Evolutionary conservation across 2,329 filamentous ascomycete species (phyloP), one percentile per base, ranked within the genome.

Genomic region (Hypocreales sp.): DNA sequence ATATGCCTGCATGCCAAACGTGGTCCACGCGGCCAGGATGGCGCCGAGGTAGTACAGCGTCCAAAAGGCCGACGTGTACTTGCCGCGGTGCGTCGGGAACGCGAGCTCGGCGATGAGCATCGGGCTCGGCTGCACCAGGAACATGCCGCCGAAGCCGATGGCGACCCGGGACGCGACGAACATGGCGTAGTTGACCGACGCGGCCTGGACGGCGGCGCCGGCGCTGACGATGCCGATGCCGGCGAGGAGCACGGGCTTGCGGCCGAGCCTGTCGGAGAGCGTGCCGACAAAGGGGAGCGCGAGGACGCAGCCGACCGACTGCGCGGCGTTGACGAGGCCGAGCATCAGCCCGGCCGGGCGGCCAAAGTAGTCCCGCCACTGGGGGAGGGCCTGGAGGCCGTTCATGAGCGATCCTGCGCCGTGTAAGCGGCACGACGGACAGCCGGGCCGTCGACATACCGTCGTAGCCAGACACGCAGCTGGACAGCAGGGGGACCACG

Each of bases 51-150:
- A 53, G n/a, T 55, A 57, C 4, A 53, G 52, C 4, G 51, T 55
- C 28, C 53, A 53, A 39, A 52, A 55, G 15, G 55, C 53, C 1
- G 53, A 51, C 20, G 42, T 56, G 35, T 40, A 45, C 29, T 39
- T 49, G 23, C 45, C 46, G 31, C 56, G 50, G 42, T 50, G 56
- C 35, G 48, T 58, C 7, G 46, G 55, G 30, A 53, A 51, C 24
- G 38, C 53, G 25, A 60, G 39, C 30, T 60, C 56, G 3, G 56
- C 55, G 16, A 55, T 46, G n/a, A 54, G 36, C 7, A 47, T 48
- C 6, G 41, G 46, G 7, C 52, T 51, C 4, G 49, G 37, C 1
- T 52, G 52, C 0, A 56, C 40, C 5, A 55, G 43, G 5, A 53
- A 46, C 35, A 52, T 50, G 26, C 51, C 52, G 7, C 48, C 50